A percentile compares a stretch with the other conserved stretches of the same genome.
These are phyloP conservation scores for Gyrodon lividus DNA, from an alignment of 768 basidiomycete species.

Conservation along the genomic window DNA sequence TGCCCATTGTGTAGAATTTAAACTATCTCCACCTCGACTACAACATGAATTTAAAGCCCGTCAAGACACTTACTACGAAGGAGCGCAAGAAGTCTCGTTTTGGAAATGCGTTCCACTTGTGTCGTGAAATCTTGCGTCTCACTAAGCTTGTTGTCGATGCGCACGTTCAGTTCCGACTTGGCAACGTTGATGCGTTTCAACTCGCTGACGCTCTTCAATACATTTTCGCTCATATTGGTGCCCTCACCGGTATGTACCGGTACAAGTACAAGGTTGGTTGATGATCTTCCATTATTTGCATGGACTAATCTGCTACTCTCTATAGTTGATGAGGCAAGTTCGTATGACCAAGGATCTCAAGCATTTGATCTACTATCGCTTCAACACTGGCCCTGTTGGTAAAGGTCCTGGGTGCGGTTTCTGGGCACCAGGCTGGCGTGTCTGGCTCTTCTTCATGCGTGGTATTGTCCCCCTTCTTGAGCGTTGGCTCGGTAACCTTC, in stretches of 20 bases:
- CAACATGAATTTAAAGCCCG: conserved; percentile 98
- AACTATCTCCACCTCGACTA: conserved; percentile 96
- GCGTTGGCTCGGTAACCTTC: conserved; percentile 95
- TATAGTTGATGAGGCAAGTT: conserved; percentile 95
- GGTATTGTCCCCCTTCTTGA: conserved; percentile 97
- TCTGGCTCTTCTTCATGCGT: conserved; percentile 99
- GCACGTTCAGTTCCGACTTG: conserved; percentile 97
- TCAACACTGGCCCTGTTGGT: conserved; percentile 99
- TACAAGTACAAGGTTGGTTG: conserved; percentile 93
- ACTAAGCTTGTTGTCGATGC: conserved; percentile 99
- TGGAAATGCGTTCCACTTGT: conserved; percentile 98
- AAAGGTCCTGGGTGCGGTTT: conserved; percentile 99
- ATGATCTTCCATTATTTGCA: neutral
- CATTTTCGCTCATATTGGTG: conserved; percentile 96
- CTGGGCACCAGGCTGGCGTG: conserved; percentile 99
- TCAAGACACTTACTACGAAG: conserved; percentile 96
- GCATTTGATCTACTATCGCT: conserved; percentile 96
- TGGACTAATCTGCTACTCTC: conserved; percentile 3
- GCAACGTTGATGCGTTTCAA: conserved; percentile 99
- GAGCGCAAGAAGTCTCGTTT: conserved; percentile 99
- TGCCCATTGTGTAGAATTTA: conserved; percentile 54
- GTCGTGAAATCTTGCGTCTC: conserved; percentile 95
- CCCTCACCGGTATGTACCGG: conserved; percentile 98
- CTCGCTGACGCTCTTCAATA: conserved; percentile 98
- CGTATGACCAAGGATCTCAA: conserved; percentile 99